Percentiles rank a stretch among this genome's conserved stretches.
These are phyloP conservation scores for Pharnaceum exiguum DNA, from an alignment of 148 eudicot species.

Conservation along the genomic window DNA sequence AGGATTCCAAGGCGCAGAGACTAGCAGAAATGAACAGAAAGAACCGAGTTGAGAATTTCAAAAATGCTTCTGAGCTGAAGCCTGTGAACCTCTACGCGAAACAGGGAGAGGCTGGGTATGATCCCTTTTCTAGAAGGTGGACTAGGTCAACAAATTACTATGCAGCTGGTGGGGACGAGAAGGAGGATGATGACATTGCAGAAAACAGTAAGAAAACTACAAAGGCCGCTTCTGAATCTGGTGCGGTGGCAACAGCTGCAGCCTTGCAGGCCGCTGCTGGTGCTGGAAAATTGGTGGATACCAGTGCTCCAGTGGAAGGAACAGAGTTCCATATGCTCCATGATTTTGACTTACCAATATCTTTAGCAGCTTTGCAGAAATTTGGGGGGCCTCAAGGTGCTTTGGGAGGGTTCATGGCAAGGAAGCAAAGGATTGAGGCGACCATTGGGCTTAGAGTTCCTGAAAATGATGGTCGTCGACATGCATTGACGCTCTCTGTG, in stretches of 20 bases:
- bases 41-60: slow-evolving; percentile 90
- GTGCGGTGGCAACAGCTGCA: slow-evolving; percentile 66
- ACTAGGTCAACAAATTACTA: slow-evolving; percentile 87
- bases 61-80: slow-evolving; percentile 76
- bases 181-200: slow-evolving; percentile 16
- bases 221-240: slow-evolving; percentile 17
- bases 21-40: slow-evolving; percentile 87
- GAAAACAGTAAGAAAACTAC: slow-evolving; percentile 16
- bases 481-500: slow-evolving; percentile 76
- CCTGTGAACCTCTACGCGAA: slow-evolving; percentile 50
- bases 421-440: slow-evolving; percentile 83
- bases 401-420: slow-evolving; percentile 74
- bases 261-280: slow-evolving; percentile 91
- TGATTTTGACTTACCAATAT: slow-evolving; percentile 78
- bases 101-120: slow-evolving; percentile 95
- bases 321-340: slow-evolving; percentile 70
- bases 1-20: slow-evolving; percentile 68
- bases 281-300: slow-evolving; percentile 93
- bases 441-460: slow-evolving; percentile 71
- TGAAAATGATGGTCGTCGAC: slow-evolving; percentile 88
- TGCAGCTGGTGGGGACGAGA: slow-evolving; percentile 36
- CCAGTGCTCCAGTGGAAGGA: slow-evolving; percentile 89
- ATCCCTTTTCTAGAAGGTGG: slow-evolving; percentile 98
- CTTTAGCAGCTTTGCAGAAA: slow-evolving; percentile 58
- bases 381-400: slow-evolving; percentile 83